Conservation (phyloP, 2,329 filamentous ascomycete species). For the Arthrobotrys entomopaga region DNA sequence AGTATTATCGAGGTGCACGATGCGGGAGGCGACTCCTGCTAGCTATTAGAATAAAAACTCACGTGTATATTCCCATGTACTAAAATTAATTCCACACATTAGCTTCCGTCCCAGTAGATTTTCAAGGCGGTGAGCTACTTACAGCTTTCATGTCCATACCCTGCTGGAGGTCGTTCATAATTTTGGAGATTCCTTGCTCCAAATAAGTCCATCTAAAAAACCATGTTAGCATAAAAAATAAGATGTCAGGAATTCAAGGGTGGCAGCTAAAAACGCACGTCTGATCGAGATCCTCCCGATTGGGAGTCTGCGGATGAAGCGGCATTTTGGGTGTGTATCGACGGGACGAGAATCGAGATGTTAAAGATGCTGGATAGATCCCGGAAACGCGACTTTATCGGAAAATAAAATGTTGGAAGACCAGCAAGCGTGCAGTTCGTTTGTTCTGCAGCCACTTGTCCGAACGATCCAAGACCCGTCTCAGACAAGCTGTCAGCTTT, state of each 20-base stretch:
- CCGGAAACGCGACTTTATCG: conserved; percentile 36
- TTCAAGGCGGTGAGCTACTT: conserved; percentile 60
- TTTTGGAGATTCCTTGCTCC: conserved; percentile 85
- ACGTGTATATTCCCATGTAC: conserved; percentile 98
- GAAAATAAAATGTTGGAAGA: conserved; percentile 41
- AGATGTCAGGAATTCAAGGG: no score
- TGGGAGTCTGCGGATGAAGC: conserved; percentile 67
- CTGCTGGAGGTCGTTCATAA: conserved; percentile 91
- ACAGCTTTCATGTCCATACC: conserved; percentile 93
- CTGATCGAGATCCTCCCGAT: conserved; percentile 71
- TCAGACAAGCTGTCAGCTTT: conserved; percentile 15
- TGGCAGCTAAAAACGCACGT: conserved; percentile 66
- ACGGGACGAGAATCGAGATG: conserved; percentile 24
- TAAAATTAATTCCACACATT: conserved; percentile 59
- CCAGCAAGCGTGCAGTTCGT: conserved; percentile 36
- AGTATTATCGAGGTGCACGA: conserved; percentile 59
- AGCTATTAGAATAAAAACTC: conserved; percentile 42
- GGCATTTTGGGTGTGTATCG: conserved; percentile 48
- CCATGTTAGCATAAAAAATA: no score
- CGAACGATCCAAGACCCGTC: conserved; percentile 25
- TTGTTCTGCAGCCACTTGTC: conserved; percentile 37
- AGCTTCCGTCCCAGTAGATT: not conserved
- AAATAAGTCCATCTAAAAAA: conserved; percentile 83
- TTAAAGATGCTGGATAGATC: conserved; percentile 46
- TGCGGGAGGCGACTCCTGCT: not conserved